A percentile compares a stretch with the other conserved stretches of the same genome.
Evolutionary conservation across 2,329 filamentous ascomycete genomes (phyloP).

Genomic region (Sordariomycetes sp.): DNA sequence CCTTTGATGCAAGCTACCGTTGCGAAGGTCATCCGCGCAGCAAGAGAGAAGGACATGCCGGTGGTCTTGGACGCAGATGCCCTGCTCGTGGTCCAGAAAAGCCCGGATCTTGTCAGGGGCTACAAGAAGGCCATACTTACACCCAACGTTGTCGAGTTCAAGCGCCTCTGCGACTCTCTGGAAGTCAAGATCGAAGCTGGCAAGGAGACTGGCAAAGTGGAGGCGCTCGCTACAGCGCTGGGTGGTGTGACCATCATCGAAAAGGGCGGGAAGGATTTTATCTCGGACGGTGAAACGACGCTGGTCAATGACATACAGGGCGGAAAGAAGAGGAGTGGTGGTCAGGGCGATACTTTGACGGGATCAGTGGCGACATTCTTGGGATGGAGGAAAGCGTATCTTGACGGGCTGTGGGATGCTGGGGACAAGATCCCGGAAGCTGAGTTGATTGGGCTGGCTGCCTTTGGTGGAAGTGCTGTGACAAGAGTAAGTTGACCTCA

Average conservation of each 20-base stretch:
- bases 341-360: conserved; percentile 92
- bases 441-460: conserved; percentile 66
- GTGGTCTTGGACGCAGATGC: conserved; percentile 92
- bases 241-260: conserved; percentile 87
- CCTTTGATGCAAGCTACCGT: conserved; percentile 83
- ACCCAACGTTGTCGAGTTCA: conserved; percentile 92
- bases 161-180: conserved; percentile 66
- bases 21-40: conserved; percentile 67
- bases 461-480: conserved; percentile 78
- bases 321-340: conserved; percentile 82
- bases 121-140: conserved; percentile 83
- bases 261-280: conserved; percentile 75
- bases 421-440: conserved; percentile 36
- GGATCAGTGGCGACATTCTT: conserved; percentile 82
- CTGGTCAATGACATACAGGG: conserved; percentile 69
- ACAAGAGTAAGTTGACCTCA: conserved; percentile 55
- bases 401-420: conserved; percentile 68
- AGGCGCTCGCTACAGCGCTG: conserved; percentile 62
- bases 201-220: conserved; percentile 39
- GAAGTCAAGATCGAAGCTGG: conserved; percentile 44
- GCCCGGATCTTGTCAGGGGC: conserved; percentile 68
- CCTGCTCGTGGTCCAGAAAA: conserved; percentile 64
- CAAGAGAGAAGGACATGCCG: conserved; percentile 61
- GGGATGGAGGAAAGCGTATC: conserved; percentile 80
- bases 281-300: conserved; percentile 73